phyloP scores from a whole-genome alignment of 306 rosid species.

The Cajanus cajan region DNA sequence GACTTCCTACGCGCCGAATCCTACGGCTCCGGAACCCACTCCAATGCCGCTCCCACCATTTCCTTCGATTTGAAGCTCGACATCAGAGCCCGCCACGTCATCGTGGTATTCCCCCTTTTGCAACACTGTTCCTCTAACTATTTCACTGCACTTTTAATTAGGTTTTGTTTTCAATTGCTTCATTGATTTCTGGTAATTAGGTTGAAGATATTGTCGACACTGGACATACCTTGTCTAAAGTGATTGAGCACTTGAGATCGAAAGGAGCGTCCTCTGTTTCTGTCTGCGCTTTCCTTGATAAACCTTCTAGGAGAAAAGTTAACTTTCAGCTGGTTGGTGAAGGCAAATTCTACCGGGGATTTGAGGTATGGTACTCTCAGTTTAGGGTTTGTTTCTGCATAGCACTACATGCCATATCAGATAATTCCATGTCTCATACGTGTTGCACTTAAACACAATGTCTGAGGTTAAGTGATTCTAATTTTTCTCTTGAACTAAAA shows the following conservation, averaged over 20 bases:
- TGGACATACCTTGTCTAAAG: conserved; percentile 60
- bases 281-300: conserved; percentile 83
- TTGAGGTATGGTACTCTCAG: conserved; percentile 49
- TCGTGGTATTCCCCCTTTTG: conserved; percentile 51
- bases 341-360: conserved; percentile 76
- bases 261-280: conserved; percentile 87
- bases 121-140: too few relatives aligned
- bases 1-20: conserved; percentile 76
- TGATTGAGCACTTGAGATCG: conserved; percentile 56
- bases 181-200: conserved; percentile 33
- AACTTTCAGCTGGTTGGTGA: conserved; percentile 48
- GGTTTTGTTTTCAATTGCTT: too few relatives aligned
- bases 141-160: too few relatives aligned
- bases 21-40: conserved; percentile 65
- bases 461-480: neutral
- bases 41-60: conserved; percentile 61
- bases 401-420: neutral
- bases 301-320: conserved; percentile 73
- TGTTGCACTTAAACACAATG: neutral
- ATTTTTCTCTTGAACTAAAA: neutral
- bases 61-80: conserved; percentile 68
- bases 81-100: conserved; percentile 58
- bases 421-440: neutral
- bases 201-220: conserved; percentile 91
- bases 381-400: neutral